phyloP scores from a whole-genome alignment of 352 stramenopile species.

The Pythium aquatile region DNA sequence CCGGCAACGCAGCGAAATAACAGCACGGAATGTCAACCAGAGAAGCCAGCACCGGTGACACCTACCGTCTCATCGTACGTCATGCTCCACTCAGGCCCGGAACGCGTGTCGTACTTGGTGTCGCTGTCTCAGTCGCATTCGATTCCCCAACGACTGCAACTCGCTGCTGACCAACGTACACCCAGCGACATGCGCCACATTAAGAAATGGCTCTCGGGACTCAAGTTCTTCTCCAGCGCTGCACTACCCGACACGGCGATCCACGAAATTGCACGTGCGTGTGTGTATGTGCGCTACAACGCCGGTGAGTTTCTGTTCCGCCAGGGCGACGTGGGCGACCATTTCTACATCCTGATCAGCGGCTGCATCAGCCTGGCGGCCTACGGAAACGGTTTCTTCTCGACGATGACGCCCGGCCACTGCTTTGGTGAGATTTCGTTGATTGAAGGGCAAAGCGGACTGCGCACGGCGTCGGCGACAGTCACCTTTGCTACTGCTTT shows the following conservation, averaged over 20 bases:
- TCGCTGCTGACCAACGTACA: conserved; percentile 36
- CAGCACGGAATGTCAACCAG: background rate
- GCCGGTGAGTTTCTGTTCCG: conserved; percentile 69
- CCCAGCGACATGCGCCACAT: conserved; percentile 49
- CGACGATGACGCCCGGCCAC: conserved; percentile 55
- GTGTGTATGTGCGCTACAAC: conserved; percentile 38
- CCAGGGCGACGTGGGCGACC: conserved; percentile 61
- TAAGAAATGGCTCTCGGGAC: conserved; percentile 58
- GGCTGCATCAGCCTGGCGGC: conserved; percentile 63
- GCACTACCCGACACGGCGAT: conserved; percentile 48
- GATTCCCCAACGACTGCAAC: conserved; percentile 40
- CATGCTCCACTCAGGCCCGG: conserved; percentile 35
- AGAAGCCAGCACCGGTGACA: background rate
- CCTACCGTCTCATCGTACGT: conserved; percentile 35
- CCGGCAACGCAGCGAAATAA: background rate
- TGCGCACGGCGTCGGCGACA: conserved; percentile 60
- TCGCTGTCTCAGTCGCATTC: conserved; percentile 33
- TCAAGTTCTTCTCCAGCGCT: conserved; percentile 69
- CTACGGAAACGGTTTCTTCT: conserved; percentile 65
- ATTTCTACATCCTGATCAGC: conserved; percentile 74
- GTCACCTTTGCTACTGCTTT: conserved; percentile 50
- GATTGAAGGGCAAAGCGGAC: conserved; percentile 40
- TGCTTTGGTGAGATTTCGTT: conserved; percentile 79
- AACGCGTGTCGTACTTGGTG: conserved; percentile 37
- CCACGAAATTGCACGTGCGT: conserved; percentile 52